Evolutionary conservation across 345 rosid species (phyloP).

Genomic region (Moringa oleifera): DNA sequence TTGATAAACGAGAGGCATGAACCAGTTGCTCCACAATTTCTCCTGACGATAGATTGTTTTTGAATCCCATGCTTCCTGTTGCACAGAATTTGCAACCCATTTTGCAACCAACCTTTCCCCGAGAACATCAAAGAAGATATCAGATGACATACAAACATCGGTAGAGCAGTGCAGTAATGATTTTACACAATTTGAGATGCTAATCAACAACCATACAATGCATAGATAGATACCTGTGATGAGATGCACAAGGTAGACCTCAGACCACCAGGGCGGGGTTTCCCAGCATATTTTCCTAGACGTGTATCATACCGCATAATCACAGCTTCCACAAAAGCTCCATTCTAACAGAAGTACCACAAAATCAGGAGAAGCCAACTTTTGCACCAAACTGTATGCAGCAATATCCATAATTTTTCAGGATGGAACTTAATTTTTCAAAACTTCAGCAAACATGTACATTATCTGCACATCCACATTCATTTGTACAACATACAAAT

Average conservation of each 20-base stretch:
- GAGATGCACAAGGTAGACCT: conserved; percentile 88
- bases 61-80: conserved; percentile 95
- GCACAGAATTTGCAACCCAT: conserved; percentile 99
- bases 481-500: no score
- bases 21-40: conserved; percentile 97
- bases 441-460: no score
- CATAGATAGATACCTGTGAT: conserved; percentile 56
- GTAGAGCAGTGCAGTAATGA: not conserved
- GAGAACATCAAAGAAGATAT: not conserved
- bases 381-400: no score
- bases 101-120: conserved; percentile 98
- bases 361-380: not conserved
- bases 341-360: conserved; percentile 40
- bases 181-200: not conserved
- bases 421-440: no score
- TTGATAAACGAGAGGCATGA: conserved; percentile 68
- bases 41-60: conserved; percentile 75
- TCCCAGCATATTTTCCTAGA: conserved; percentile 77
- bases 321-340: conserved; percentile 90
- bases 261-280: conserved; percentile 79
- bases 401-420: no score
- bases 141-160: not conserved
- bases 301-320: conserved; percentile 88
- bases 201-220: not conserved
- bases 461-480: no score